A percentile compares a stretch with the other conserved stretches of the same genome.
Evolutionary conservation across 805 yeast genomes (phyloP).

Genomic region (Starmerella floricola): DNA sequence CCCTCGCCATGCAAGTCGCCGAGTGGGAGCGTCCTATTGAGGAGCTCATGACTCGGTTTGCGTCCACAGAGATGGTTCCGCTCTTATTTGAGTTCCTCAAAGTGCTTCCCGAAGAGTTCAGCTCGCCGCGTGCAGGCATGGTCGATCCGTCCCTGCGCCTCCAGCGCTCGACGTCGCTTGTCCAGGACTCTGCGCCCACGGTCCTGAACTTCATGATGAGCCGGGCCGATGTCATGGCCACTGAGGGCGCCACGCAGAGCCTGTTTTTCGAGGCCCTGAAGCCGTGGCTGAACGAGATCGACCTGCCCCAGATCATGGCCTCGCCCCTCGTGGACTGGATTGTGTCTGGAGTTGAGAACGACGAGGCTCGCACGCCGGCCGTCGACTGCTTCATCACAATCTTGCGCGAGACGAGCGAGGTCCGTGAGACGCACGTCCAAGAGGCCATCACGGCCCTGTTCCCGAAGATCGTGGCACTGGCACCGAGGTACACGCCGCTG

Average conservation of each 20-base stretch:
- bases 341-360: constrained; percentile 48
- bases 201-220: constrained; percentile 50
- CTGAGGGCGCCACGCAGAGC: constrained; percentile 19
- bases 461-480: constrained; percentile 45
- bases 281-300: constrained; percentile 85
- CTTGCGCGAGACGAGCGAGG: constrained; percentile 68
- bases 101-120: constrained; percentile 84
- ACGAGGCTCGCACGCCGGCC: constrained; percentile 65
- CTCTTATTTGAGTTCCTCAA: constrained; percentile 62
- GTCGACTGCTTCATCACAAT: constrained; percentile 78
- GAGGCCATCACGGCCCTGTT: constrained; percentile 46
- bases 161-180: constrained; percentile 46
- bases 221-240: constrained; percentile 32
- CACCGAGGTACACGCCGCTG: constrained; percentile 5
- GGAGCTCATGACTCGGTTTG: constrained; percentile 45
- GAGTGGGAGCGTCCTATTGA: constrained; percentile 60
- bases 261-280: constrained; percentile 62
- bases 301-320: constrained; percentile 54
- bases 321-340: constrained; percentile 56
- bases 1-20: constrained; percentile 64
- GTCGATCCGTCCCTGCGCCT: constrained; percentile 16
- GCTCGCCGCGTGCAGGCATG: constrained; percentile 63
- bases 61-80: constrained; percentile 32
- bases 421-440: constrained; percentile 37
- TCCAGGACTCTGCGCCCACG: constrained; percentile 53